These are phyloP conservation scores for Verbascum thapsus DNA, from an alignment of 257 asterid species.

Conservation along the genomic window DNA sequence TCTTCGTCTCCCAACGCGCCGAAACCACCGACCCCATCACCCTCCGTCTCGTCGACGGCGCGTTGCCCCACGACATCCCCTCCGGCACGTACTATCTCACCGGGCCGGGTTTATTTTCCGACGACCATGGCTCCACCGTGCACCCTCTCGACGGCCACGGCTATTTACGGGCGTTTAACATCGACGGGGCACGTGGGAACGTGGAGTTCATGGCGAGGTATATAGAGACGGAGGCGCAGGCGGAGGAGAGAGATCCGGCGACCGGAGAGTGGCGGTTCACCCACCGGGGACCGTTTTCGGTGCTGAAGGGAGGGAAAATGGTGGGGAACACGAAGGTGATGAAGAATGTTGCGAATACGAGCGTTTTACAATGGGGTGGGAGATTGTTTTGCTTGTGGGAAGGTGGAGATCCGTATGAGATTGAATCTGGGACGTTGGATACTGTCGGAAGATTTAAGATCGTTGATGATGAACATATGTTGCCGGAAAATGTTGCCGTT, in stretches of 20 bases:
- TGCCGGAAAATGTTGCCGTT: conserved; percentile 15
- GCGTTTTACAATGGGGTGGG: conserved; percentile 86
- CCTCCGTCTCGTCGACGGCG: conserved; percentile 80
- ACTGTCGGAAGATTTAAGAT: conserved; percentile 66
- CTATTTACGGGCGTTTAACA: conserved; percentile 63
- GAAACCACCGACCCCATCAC: conserved; percentile 62
- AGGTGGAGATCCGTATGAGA: conserved; percentile 96
- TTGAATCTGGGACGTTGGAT: conserved; percentile 47
- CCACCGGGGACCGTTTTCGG: conserved; percentile 97
- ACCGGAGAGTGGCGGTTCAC: conserved; percentile 94
- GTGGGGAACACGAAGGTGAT: conserved; percentile 93
- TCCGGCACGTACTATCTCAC: conserved; percentile 83
- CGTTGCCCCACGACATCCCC: conserved; percentile 76
- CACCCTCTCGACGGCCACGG: conserved; percentile 99
- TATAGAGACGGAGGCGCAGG: conserved; percentile 92
- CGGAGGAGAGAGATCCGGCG: conserved; percentile 76
- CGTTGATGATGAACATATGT: conserved; percentile 28
- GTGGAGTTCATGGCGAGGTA: conserved; percentile 89
- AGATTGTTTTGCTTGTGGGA: conserved; percentile 91
- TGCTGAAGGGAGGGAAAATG: conserved; percentile 79
- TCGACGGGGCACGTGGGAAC: conserved; percentile 45
- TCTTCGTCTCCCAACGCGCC: conserved; percentile 88
- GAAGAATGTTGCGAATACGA: conserved; percentile 98
- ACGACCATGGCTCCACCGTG: conserved; percentile 96
- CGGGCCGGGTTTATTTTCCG: conserved; percentile 89